phyloP scores from a whole-genome alignment of 2,329 filamentous ascomycete species.

The Septoria linicola region DNA sequence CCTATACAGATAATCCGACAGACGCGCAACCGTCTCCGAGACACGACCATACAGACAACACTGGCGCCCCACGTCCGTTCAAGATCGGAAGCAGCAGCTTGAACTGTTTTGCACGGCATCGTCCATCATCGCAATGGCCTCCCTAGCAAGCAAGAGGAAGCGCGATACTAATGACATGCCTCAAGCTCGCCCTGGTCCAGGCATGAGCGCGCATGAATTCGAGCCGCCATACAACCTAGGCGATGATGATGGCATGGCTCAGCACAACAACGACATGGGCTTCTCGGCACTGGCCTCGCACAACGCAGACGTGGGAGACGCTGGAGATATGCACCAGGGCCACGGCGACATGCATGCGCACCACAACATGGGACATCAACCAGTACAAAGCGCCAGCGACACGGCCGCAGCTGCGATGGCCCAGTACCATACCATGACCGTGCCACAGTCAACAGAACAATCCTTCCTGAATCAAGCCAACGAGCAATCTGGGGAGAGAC shows the following conservation, averaged over 20 bases:
- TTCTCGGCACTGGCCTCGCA: conserved; percentile 40
- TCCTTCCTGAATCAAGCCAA: conserved; percentile 41
- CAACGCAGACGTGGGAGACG: conserved; percentile 27
- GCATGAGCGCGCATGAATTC: conserved; percentile 32
- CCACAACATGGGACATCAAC: conserved; percentile 20
- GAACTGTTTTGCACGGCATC: no score
- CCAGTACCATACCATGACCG: conserved; percentile 55
- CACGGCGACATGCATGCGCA: conserved; percentile 25
- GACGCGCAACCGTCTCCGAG: conserved; percentile 6
- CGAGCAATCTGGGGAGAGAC: conserved; percentile 24
- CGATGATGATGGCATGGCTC: conserved; percentile 37
- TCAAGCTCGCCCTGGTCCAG: conserved; percentile 39
- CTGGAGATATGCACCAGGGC: conserved; percentile 15
- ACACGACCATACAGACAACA: conserved; percentile 1
- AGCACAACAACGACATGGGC: conserved; percentile 45
- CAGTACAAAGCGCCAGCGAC: conserved; percentile 52
- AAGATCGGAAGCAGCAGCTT: background rate
- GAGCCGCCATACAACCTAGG: conserved; percentile 37
- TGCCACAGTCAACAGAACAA: conserved; percentile 56
- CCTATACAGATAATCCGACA: background rate
- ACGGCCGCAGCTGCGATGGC: conserved; percentile 60
- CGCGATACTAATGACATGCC: conserved; percentile 48
- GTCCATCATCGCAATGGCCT: conserved; percentile 26
- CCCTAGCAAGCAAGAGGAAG: conserved; percentile 46
- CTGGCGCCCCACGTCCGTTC: background rate